phyloP scores from a whole-genome alignment of 352 stramenopile species.

The Globisporangium solare region DNA sequence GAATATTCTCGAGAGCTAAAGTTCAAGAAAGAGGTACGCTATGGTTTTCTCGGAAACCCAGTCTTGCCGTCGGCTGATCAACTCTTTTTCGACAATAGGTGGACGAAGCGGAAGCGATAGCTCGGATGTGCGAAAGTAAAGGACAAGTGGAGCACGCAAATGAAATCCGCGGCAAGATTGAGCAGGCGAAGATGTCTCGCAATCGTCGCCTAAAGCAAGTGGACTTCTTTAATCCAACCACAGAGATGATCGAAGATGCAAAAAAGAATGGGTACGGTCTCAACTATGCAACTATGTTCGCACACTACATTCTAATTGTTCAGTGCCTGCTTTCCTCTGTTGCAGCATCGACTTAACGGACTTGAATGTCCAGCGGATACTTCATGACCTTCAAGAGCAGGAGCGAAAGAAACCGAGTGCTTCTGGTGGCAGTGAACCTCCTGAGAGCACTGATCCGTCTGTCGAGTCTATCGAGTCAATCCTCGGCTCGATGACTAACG shows the following conservation, averaged over 20 bases:
- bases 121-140: slow-evolving; percentile 63
- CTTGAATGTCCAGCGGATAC: slow-evolving; percentile 66
- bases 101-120: slow-evolving; percentile 58
- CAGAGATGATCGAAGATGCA: slow-evolving; percentile 73
- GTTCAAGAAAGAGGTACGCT: slow-evolving; percentile 47
- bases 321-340: neutral
- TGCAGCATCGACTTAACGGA: slow-evolving; percentile 76
- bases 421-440: slow-evolving; percentile 5
- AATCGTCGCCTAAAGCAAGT: slow-evolving; percentile 48
- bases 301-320: neutral
- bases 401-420: slow-evolving; percentile 34
- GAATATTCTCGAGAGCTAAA: slow-evolving; percentile 36
- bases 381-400: slow-evolving; percentile 75
- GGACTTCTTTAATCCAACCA: slow-evolving; percentile 74
- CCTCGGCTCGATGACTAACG: slow-evolving; percentile 70
- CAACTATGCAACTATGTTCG: neutral
- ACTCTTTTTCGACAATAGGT: slow-evolving; percentile 22
- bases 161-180: slow-evolving; percentile 64
- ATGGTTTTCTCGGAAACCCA: neutral
- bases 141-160: slow-evolving; percentile 49
- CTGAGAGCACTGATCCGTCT: slow-evolving; percentile 12
- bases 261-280: slow-evolving; percentile 59
- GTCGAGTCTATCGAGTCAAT: slow-evolving; percentile 61
- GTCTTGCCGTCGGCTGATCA: neutral
- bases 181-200: slow-evolving; percentile 40